Conservation (phyloP, 371 early-diverging fungal genomes). For the Lichtheimia ornata region DNA sequence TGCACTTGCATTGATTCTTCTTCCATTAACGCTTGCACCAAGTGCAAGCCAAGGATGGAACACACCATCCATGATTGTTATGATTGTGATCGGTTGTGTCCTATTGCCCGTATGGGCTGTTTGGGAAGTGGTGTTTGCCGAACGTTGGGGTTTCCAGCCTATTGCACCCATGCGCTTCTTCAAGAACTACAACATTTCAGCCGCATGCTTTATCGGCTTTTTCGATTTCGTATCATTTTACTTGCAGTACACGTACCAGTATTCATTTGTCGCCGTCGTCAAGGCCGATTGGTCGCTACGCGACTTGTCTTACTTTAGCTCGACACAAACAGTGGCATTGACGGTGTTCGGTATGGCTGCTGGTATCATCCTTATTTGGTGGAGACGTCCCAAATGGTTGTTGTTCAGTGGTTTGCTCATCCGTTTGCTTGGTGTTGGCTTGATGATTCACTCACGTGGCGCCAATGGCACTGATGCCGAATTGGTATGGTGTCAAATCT, state of each 20-base stretch:
- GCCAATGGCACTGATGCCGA: conserved; percentile 37
- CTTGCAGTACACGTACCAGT: conserved; percentile 21
- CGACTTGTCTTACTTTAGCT: conserved; percentile 16
- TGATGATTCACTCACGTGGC: conserved; percentile 51
- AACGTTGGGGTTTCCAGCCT: conserved; percentile 9
- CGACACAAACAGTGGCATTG: conserved; percentile 16
- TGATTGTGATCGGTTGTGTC: conserved; percentile 18
- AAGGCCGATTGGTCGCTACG: conserved; percentile 14
- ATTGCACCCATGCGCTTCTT: conserved; percentile 23
- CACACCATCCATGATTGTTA: conserved; percentile 21
- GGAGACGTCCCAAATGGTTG: conserved; percentile 15
- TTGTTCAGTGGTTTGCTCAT: conserved; percentile 31
- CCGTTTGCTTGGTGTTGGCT: conserved; percentile 40
- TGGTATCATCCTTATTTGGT: conserved; percentile 17
- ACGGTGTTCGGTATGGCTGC: conserved; percentile 16
- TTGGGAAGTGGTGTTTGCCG: conserved; percentile 18
- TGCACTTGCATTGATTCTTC: conserved; percentile 20
- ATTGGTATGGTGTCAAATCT: conserved; percentile 43
- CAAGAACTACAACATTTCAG: conserved; percentile 20
- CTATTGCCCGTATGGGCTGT: conserved; percentile 12
- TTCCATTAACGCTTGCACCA: conserved; percentile 18
- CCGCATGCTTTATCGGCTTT: conserved; percentile 18
- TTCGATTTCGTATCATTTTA: conserved; percentile 25
- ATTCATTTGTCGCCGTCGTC: conserved; percentile 18
- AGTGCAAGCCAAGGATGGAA: conserved; percentile 18